Evolutionary conservation across 805 yeast species (phyloP).

Genomic region (Candida nanaspora): DNA sequence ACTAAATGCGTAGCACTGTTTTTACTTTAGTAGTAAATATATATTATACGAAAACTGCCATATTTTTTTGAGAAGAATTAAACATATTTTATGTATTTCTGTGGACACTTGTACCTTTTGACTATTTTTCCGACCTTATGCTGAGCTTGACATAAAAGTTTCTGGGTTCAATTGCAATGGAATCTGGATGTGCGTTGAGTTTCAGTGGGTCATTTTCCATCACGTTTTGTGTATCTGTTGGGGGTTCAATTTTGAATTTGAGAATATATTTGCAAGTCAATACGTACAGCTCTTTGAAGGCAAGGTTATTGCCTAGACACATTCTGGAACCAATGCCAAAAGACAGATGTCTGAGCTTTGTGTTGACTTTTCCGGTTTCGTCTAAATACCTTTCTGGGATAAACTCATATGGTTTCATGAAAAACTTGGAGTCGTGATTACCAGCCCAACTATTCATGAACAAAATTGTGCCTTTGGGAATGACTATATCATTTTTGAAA

Average conservation of each 20-base stretch:
- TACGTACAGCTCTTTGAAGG: slow-evolving; percentile 57
- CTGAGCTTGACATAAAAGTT: slow-evolving; percentile 29
- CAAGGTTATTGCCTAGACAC: slow-evolving; percentile 66
- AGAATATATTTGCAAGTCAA: slow-evolving; percentile 46
- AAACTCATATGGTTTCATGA: slow-evolving; percentile 38
- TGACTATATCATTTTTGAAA: slow-evolving; percentile 27
- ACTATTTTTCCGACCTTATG: too few species aligned
- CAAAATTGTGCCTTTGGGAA: slow-evolving; percentile 52
- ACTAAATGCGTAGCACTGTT: too few species aligned
- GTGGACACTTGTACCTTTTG: too few species aligned
- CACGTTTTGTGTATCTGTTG: slow-evolving; percentile 4
- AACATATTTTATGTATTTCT: too few species aligned
- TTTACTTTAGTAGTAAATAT: too few species aligned
- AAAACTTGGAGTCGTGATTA: slow-evolving; percentile 49
- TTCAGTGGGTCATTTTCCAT: slow-evolving; percentile 47
- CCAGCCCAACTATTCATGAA: slow-evolving; percentile 67
- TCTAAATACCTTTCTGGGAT: slow-evolving; percentile 46
- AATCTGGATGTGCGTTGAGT: slow-evolving; percentile 44
- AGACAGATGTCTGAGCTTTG: slow-evolving; percentile 35
- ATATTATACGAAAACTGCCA: too few species aligned
- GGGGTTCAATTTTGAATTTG: slow-evolving; percentile 28
- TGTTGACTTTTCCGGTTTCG: slow-evolving; percentile 9
- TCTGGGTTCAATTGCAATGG: slow-evolving; percentile 58
- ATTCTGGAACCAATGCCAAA: slow-evolving; percentile 69
- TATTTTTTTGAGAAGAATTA: too few species aligned